Conservation (phyloP, 1,284 basidiomycete genomes). For the Schizophyllum commune region DNA sequence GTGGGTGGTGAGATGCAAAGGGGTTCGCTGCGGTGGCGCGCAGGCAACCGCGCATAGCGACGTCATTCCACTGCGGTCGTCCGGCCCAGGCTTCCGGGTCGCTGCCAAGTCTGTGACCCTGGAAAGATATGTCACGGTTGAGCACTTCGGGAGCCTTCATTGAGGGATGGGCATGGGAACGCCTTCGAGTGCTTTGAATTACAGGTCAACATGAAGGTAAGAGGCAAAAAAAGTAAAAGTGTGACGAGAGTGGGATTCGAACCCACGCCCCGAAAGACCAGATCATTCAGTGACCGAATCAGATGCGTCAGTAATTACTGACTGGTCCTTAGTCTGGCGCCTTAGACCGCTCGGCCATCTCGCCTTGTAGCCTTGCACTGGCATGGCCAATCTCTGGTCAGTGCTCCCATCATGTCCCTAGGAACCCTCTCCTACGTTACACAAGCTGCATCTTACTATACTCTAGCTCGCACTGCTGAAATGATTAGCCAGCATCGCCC, state of each 20-base stretch:
- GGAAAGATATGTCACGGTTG: too few species aligned
- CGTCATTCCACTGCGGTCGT: not conserved
- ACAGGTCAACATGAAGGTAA: too few species aligned
- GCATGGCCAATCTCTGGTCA: too few species aligned
- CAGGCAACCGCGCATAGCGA: not conserved
- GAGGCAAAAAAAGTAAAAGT: not conserved
- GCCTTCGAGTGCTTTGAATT: too few species aligned
- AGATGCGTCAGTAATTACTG: not conserved
- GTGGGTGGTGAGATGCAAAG: not conserved
- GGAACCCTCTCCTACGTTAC: too few species aligned
- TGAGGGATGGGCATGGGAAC: too few species aligned
- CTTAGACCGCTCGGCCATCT: constrained; percentile 83
- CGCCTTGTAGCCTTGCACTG: constrained; percentile 16
- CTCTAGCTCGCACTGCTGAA: too few species aligned
- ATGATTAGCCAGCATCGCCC: not conserved
- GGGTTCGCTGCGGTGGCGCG: not conserved
- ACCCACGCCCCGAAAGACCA: constrained; percentile 60
- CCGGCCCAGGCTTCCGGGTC: too few species aligned
- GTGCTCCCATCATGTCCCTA: too few species aligned
- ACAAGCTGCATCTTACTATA: too few species aligned
- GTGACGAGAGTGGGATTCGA: constrained; percentile 62
- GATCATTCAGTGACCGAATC: constrained; percentile 20
- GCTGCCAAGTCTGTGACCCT: too few species aligned
- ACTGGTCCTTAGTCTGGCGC: constrained; percentile 69
- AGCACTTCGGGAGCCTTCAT: too few species aligned